Percentiles rank a stretch among this genome's conserved stretches.
phyloP scores from a whole-genome alignment of 2,329 filamentous ascomycete genomes.

The Aspergillus terreus region DNA sequence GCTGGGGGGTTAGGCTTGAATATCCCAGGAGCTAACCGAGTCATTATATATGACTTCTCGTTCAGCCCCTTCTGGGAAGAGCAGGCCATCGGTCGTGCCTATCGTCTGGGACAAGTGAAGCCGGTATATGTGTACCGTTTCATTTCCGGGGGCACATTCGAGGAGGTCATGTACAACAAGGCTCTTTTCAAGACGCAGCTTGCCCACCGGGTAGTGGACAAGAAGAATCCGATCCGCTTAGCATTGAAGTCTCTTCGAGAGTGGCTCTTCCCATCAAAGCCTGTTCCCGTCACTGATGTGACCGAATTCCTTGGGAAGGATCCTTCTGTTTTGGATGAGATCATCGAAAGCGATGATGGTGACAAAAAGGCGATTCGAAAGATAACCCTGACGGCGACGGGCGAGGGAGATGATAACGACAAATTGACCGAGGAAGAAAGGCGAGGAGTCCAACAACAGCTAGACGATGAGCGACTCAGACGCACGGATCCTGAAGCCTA shows the following conservation, averaged over 20 bases:
- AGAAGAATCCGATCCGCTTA: constrained; percentile 69
- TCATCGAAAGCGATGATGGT: constrained; percentile 23
- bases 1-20: constrained; percentile 83
- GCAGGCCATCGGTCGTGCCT: constrained; percentile 82
- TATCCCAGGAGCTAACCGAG: constrained; percentile 76
- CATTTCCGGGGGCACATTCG: constrained; percentile 72
- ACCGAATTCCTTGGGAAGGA: constrained; percentile 57
- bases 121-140: constrained; percentile 82
- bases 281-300: constrained; percentile 52
- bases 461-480: constrained; percentile 38
- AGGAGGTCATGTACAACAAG: constrained; percentile 69
- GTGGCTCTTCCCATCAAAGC: constrained; percentile 58
- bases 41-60: constrained; percentile 78
- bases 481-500: constrained; percentile 36
- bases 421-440: constrained; percentile 61
- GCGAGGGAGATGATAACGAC: constrained; percentile 65
- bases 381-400: constrained; percentile 68
- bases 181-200: constrained; percentile 80
- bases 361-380: constrained; percentile 26
- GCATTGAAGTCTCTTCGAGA: constrained; percentile 54
- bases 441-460: constrained; percentile 49
- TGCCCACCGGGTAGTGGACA: constrained; percentile 75
- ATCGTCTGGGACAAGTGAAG: constrained; percentile 78
- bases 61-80: constrained; percentile 80
- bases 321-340: constrained; percentile 56